Conservation (phyloP, 1,139 yeast species). For the Geotrichum phurueaensis region DNA sequence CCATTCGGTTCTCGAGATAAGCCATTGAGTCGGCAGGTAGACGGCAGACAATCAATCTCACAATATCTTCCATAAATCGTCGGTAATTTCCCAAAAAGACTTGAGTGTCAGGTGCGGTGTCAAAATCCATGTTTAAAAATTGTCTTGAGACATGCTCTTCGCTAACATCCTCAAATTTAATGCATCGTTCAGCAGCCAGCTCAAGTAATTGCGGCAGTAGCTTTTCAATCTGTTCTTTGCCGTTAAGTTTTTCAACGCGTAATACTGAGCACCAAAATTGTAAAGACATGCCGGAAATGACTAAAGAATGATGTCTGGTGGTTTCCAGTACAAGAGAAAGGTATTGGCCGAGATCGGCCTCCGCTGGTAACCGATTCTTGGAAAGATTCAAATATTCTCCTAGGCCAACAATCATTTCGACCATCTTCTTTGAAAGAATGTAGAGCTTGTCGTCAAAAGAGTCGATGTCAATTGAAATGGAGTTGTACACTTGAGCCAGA, state of each 20-base stretch:
- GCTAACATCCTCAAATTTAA: slow-evolving; percentile 64
- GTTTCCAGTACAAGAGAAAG: slow-evolving; percentile 71
- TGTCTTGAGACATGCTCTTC: slow-evolving; percentile 59
- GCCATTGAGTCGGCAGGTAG: slow-evolving; percentile 73
- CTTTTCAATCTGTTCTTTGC: slow-evolving; percentile 42
- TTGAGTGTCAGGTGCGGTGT: slow-evolving; percentile 72
- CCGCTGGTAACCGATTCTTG: slow-evolving; percentile 38
- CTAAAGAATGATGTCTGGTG: slow-evolving; percentile 75
- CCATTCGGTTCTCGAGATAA: slow-evolving; percentile 76
- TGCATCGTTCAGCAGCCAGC: slow-evolving; percentile 69
- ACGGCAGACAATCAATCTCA: slow-evolving; percentile 79
- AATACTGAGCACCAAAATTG: slow-evolving; percentile 93
- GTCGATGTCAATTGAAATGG: slow-evolving; percentile 60
- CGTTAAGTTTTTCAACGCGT: slow-evolving; percentile 65
- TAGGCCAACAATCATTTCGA: slow-evolving; percentile 86
- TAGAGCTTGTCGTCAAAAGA: slow-evolving; percentile 75
- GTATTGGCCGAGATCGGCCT: slow-evolving; percentile 57
- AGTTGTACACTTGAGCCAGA: slow-evolving; percentile 58
- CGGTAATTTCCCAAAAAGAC: slow-evolving; percentile 76
- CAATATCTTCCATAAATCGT: slow-evolving; percentile 83
- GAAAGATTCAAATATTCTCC: slow-evolving; percentile 63
- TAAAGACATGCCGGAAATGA: slow-evolving; percentile 83
- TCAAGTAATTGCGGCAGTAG: slow-evolving; percentile 65
- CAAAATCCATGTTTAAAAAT: slow-evolving; percentile 78
- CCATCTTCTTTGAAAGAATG: slow-evolving; percentile 77